A percentile compares a stretch with the other conserved stretches of the same genome.
Evolutionary conservation across 208 protist species (phyloP).

Genomic region (Balamuthia mandrillaris): DNA sequence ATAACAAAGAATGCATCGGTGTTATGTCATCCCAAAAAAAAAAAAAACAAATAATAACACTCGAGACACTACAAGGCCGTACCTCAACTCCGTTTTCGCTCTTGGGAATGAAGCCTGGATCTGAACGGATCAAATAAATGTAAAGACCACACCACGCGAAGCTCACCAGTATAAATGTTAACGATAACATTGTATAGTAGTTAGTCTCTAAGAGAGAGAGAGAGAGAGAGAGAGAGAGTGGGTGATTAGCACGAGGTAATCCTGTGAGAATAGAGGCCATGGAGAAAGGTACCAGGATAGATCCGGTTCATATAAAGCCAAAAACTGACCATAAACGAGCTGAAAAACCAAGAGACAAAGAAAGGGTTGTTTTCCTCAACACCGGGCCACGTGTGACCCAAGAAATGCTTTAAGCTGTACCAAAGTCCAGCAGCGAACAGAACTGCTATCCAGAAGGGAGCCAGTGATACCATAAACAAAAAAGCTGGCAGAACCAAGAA

Average conservation of each 20-base stretch:
- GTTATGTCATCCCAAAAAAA: too few species aligned
- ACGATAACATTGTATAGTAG: neutral
- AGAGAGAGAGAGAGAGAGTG: neutral
- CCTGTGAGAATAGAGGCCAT: neutral
- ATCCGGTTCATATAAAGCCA: neutral
- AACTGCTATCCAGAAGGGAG: too few species aligned
- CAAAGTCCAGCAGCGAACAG: too few species aligned
- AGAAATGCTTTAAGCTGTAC: too few species aligned
- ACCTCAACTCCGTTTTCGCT: neutral
- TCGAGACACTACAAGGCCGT: too few species aligned
- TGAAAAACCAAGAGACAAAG: neutral
- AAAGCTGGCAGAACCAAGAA: too few species aligned
- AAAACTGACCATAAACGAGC: neutral
- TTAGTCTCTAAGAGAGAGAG: neutral
- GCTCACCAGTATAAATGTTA: slow-evolving; percentile 16
- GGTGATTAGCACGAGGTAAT: neutral
- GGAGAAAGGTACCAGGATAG: neutral
- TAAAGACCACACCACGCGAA: neutral
- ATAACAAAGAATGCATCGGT: too few species aligned
- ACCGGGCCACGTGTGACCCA: too few species aligned
- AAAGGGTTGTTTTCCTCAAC: slow-evolving; percentile 11
- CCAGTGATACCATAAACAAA: too few species aligned
- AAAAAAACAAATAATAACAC: too few species aligned
- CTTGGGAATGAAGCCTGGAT: neutral
- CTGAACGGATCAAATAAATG: slow-evolving; percentile 26